phyloP scores from a whole-genome alignment of 2,329 filamentous ascomycete genomes.

The Fusarium oligoseptatum region DNA sequence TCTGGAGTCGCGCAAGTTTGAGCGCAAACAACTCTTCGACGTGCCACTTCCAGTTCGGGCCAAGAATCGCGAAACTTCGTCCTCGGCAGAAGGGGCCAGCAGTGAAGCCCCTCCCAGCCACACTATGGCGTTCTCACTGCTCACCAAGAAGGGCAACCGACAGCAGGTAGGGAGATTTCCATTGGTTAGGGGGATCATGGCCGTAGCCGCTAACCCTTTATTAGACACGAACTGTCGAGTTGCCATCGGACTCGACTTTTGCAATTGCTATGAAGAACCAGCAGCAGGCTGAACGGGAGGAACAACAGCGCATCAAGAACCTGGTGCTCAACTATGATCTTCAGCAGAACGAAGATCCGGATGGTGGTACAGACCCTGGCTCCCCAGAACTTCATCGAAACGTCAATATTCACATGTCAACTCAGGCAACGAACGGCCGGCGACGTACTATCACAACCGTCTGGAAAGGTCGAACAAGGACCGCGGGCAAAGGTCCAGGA shows the following conservation, averaged over 20 bases:
- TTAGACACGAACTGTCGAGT: conserved; percentile 89
- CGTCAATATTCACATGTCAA: conserved; percentile 64
- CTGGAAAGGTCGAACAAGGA: conserved; percentile 70
- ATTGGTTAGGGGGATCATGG: background rate
- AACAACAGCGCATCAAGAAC: conserved; percentile 98
- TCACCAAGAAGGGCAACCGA: conserved; percentile 96
- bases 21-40: conserved; percentile 94
- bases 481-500: conserved; percentile 85
- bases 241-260: conserved; percentile 92
- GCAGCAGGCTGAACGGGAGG: conserved; percentile 93
- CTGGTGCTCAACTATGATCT: conserved; percentile 97
- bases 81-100: conserved; percentile 46
- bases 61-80: conserved; percentile 71
- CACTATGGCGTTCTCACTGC: conserved; percentile 96
- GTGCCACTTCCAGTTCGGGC: conserved; percentile 93
- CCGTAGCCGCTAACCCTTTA: conserved; percentile 25
- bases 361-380: conserved; percentile 69
- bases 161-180: conserved; percentile 77
- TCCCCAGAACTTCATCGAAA: conserved; percentile 27
- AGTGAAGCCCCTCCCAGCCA: conserved; percentile 43
- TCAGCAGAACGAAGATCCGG: conserved; percentile 82
- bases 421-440: conserved; percentile 64
- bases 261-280: conserved; percentile 96
- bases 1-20: conserved; percentile 93
- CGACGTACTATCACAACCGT: conserved; percentile 66